Evolutionary conservation across 1,284 basidiomycete genomes (phyloP).

Genomic region (Ustilago cynodontis): DNA sequence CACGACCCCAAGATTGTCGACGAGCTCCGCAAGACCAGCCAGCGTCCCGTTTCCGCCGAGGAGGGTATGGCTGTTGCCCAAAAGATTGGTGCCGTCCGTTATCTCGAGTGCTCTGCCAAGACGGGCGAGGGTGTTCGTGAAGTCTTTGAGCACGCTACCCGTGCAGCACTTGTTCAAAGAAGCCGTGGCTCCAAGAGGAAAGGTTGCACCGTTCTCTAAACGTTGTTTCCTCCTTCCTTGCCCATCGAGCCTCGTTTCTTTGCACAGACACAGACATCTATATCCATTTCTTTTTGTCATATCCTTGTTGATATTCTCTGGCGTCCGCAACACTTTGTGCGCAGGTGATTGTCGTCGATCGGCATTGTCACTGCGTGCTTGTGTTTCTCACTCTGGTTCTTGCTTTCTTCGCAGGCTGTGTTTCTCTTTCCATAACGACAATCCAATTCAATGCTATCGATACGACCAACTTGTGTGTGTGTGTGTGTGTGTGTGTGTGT

Average conservation of each 20-base stretch:
- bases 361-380: not conserved
- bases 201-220: conserved; percentile 75
- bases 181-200: conserved; percentile 71
- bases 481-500: not conserved
- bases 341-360: not conserved
- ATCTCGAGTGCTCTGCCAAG: conserved; percentile 91
- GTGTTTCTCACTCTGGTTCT: not conserved
- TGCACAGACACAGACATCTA: conserved; percentile 3
- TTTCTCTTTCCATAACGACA: conserved; percentile 8
- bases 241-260: not conserved
- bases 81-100: conserved; percentile 88
- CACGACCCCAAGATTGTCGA: conserved; percentile 70
- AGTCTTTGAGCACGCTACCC: conserved; percentile 89
- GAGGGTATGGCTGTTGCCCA: conserved; percentile 84
- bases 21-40: conserved; percentile 69
- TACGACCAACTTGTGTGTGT: not conserved
- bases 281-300: conserved; percentile 3
- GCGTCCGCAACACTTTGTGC: not conserved
- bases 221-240: not conserved
- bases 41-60: conserved; percentile 68
- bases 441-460: conserved; percentile 7
- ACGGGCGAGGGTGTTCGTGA: conserved; percentile 89
- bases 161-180: conserved; percentile 78
- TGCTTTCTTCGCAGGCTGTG: not conserved
- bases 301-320: not conserved